A percentile compares a stretch with the other conserved stretches of the same genome.
phyloP scores from a whole-genome alignment of 495 filamentous ascomycete species.

The Mytilinidion resinicola region DNA sequence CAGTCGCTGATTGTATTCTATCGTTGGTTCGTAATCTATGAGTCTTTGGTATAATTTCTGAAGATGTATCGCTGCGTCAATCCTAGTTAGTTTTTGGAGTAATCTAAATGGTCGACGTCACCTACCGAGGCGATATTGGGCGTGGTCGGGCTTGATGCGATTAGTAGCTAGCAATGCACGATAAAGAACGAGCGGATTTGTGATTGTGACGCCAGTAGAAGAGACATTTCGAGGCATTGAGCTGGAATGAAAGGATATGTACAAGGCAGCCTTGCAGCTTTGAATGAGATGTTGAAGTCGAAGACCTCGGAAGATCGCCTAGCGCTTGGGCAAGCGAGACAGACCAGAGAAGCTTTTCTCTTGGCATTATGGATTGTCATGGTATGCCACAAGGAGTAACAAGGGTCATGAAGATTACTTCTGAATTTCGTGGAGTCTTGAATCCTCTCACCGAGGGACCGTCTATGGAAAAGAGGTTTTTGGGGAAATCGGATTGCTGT shows the following conservation, averaged over 20 bases:
- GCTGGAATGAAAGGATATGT: background rate
- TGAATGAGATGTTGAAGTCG: background rate
- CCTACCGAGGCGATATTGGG: slow-evolving; percentile 54
- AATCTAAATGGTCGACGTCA: slow-evolving; percentile 17
- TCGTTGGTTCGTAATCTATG: slow-evolving; percentile 61
- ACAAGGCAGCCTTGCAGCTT: background rate
- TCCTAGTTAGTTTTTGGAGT: slow-evolving; percentile 1
- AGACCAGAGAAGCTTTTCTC: background rate
- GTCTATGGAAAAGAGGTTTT: background rate
- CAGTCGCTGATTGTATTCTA: slow-evolving; percentile 54
- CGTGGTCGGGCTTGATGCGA: slow-evolving; percentile 52
- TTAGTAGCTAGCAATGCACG: slow-evolving; percentile 55
- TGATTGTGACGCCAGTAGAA: slow-evolving; percentile 51
- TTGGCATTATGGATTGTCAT: background rate
- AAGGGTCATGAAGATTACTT: too few relatives aligned
- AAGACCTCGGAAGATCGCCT: background rate
- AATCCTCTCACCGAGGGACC: background rate
- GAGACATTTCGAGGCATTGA: slow-evolving; percentile 28
- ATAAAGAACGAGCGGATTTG: slow-evolving; percentile 66
- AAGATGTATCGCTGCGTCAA: slow-evolving; percentile 50
- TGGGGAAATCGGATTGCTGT: background rate
- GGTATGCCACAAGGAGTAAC: too few relatives aligned
- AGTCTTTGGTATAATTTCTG: slow-evolving; percentile 61
- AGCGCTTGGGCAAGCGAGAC: slow-evolving; percentile 1
- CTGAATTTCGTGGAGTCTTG: background rate